Base-by-base conservation (phyloP, 2,329 filamentous ascomycete genomes). In the Fusarium keratoplasticum region DNA sequence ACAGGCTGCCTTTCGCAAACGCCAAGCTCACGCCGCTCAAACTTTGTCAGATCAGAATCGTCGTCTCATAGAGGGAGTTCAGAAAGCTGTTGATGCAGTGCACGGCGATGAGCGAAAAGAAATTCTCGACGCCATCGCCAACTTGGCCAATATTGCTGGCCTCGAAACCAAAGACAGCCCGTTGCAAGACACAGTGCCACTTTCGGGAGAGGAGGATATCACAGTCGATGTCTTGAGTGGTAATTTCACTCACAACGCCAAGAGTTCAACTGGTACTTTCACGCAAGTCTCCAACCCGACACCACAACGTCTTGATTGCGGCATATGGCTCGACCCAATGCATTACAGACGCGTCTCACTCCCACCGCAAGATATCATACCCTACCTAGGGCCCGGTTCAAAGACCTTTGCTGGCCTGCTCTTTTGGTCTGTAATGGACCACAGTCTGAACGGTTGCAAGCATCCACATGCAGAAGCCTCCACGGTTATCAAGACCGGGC, bases 1-100 rank as follows among this genome's bases (percentile, higher is more conserved):
- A 5, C 80, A 82, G 55, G 79, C 80, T 9, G 79, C 75, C 9
- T 82, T 81, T 57, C 76, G 81, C 10, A 78, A 80, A 57, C 76
- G 80, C 16, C 78, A 80, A 36, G 69, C 72, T 2, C 71, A 79
- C 14, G 73, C 62, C 3, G 44, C 66, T 6, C 69, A 70, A 16
- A 64, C 67, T 9, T 71, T 75, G 31, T 71, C 60, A 3, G 68
- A 72, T 8, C 75, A 82, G 35, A 77, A 79, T 36, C 58, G 40
- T 0, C 59, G 18, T 4, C 50, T 75, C 13, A 67, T 52, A 33
- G 44, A 68, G 5, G 59, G 44, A 5, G 62, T 74, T 4, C 20
- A 52, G 20, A 62, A 31, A 31, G 33, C 70, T 3, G 29, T 69
- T 10, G 16, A 59, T 22, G 54, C 42, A n/a, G 44, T 52, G 5